Conservation (phyloP, 352 stramenopile species). For the Phytophthora vignae region DNA sequence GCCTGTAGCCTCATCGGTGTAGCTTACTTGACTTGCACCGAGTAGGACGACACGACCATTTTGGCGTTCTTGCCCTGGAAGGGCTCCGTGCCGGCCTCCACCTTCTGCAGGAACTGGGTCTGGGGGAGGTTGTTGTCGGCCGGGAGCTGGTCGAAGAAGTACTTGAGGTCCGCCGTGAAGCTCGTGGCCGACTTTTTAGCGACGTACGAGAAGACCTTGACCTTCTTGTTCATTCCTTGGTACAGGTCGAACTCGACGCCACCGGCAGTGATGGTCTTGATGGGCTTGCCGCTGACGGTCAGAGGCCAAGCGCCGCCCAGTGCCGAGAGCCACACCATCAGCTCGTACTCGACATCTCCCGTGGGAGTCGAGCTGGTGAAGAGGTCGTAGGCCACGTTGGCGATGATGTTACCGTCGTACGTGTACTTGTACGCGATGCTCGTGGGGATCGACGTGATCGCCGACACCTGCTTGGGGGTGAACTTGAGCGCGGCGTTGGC, state of each 20-base stretch:
- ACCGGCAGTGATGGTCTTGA: slow-evolving; percentile 32
- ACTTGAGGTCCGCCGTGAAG: slow-evolving; percentile 40
- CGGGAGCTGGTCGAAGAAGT: slow-evolving; percentile 41
- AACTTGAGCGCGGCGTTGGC: slow-evolving; percentile 54
- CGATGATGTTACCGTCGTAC: slow-evolving; percentile 45
- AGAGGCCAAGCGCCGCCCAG: slow-evolving; percentile 40
- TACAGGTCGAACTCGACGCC: slow-evolving; percentile 43
- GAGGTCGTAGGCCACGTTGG: slow-evolving; percentile 52
- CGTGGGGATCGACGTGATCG: slow-evolving; percentile 45
- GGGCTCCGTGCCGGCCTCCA: slow-evolving; percentile 45
- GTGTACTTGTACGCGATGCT: slow-evolving; percentile 49
- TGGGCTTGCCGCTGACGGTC: slow-evolving; percentile 31
- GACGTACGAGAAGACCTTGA: slow-evolving; percentile 49
- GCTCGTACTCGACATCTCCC: slow-evolving; percentile 46
- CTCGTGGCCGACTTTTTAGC: slow-evolving; percentile 26
- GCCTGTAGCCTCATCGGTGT: not conserved
- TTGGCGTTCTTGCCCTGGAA: slow-evolving; percentile 43
- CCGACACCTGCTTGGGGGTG: slow-evolving; percentile 35
- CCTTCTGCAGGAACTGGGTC: slow-evolving; percentile 36
- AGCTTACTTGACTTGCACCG: slow-evolving; percentile 28
- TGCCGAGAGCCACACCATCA: slow-evolving; percentile 53
- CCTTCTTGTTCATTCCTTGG: slow-evolving; percentile 44
- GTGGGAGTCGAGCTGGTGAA: slow-evolving; percentile 35
- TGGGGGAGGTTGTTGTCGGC: slow-evolving; percentile 32
- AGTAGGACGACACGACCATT: slow-evolving; percentile 37